These are phyloP conservation scores for Ruellia speciosa DNA, from an alignment of 305 asterid species.

Conservation along the genomic window DNA sequence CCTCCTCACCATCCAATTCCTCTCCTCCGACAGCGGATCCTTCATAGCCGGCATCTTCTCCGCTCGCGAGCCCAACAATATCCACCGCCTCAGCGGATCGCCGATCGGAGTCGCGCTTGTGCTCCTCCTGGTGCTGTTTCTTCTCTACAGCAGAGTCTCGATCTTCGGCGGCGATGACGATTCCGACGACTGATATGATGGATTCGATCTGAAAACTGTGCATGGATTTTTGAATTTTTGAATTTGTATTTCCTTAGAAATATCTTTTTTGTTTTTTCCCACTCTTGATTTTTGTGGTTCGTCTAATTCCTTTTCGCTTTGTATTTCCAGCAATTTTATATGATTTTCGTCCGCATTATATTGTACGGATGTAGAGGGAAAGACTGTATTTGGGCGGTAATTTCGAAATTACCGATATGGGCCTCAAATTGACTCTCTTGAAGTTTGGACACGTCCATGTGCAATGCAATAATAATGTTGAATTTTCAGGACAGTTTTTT, in stretches of 20 bases:
- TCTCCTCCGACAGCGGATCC: constrained; percentile 78
- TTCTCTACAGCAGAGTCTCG: constrained; percentile 58
- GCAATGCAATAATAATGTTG: neutral
- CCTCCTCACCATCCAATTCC: constrained; percentile 68
- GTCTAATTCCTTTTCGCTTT: too few relatives aligned
- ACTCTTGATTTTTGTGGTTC: neutral
- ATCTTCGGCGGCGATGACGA: constrained; percentile 81
- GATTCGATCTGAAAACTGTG: neutral
- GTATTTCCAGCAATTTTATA: too few relatives aligned
- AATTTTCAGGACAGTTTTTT: neutral
- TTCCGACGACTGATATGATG: constrained; percentile 44
- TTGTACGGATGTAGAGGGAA: neutral
- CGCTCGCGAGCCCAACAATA: constrained; percentile 65
- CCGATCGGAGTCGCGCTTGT: constrained; percentile 78
- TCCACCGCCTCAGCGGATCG: constrained; percentile 80
- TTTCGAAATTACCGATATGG: neutral
- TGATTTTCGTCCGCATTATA: too few relatives aligned
- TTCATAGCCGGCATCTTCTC: constrained; percentile 51
- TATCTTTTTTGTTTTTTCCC: neutral
- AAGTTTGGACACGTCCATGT: neutral
- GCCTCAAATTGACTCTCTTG: neutral
- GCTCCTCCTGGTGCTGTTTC: constrained; percentile 53
- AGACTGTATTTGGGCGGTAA: neutral
- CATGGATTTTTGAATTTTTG: neutral
- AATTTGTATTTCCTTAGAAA: neutral